phyloP scores from a whole-genome alignment of 805 yeast genomes.

The Yamadazyma endophytica region DNA sequence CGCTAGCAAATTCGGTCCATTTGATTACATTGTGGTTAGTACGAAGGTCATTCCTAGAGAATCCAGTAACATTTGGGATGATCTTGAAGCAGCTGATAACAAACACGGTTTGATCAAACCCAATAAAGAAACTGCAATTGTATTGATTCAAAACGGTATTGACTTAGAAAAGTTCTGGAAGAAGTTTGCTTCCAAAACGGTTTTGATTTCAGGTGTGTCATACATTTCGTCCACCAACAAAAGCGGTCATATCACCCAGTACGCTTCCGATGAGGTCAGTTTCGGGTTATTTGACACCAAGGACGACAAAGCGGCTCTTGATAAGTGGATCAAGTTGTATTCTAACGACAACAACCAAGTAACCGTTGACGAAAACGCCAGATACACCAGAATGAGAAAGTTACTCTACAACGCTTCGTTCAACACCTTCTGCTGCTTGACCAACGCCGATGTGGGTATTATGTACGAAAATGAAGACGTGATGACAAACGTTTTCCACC shows the following conservation, averaged over 20 bases:
- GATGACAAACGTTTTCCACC: conserved; percentile 14
- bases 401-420: conserved; percentile 65
- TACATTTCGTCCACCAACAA: conserved; percentile 29
- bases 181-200: conserved; percentile 9
- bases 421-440: conserved; percentile 47
- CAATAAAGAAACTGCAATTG: conserved; percentile 15
- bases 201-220: conserved; percentile 29
- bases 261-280: conserved; percentile 19
- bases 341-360: conserved; percentile 18
- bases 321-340: conserved; percentile 17
- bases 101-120: conserved; percentile 13
- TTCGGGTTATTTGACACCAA: conserved; percentile 23
- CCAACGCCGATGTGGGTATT: conserved; percentile 24
- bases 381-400: conserved; percentile 53
- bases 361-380: conserved; percentile 19
- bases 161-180: conserved; percentile 19
- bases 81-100: conserved; percentile 10
- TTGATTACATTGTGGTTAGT: conserved; percentile 29
- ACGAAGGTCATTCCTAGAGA: conserved; percentile 31
- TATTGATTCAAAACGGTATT: conserved; percentile 24
- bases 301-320: conserved; percentile 20
- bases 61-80: conserved; percentile 19
- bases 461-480: conserved; percentile 32
- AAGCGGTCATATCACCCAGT: conserved; percentile 22
- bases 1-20: conserved; percentile 22